Percentiles rank a stretch among this genome's conserved stretches.
Conservation (phyloP, 768 basidiomycete genomes). For the Trametes cubensis region DNA sequence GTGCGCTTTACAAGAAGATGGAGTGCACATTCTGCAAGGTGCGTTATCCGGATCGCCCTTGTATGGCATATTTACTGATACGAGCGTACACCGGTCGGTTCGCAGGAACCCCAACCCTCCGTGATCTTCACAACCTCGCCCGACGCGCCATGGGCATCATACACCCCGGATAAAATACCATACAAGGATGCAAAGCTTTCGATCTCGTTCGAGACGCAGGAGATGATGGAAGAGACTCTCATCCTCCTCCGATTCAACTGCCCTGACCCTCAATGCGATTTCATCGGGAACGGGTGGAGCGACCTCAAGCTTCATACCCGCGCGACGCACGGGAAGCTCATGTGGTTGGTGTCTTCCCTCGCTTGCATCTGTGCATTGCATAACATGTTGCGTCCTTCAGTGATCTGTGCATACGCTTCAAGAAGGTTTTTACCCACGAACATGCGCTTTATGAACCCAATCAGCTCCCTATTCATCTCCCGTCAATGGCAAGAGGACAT, state of each 20-base stretch:
- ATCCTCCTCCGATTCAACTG: conserved; percentile 94
- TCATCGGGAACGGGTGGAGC: conserved; percentile 85
- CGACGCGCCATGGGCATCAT: conserved; percentile 63
- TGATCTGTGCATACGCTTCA: conserved; percentile 83
- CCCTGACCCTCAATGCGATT: conserved; percentile 81
- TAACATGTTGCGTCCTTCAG: conserved; percentile 41
- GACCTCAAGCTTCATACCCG: conserved; percentile 87
- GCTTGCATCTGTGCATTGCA: background rate
- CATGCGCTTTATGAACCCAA: conserved; percentile 78
- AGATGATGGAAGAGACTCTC: conserved; percentile 94
- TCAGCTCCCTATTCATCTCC: conserved; percentile 72
- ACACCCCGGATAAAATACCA: conserved; percentile 53
- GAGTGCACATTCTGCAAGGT: conserved; percentile 99
- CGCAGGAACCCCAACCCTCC: conserved; percentile 68
- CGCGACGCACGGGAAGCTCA: conserved; percentile 68
- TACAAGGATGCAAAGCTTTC: conserved; percentile 73
- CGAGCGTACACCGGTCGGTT: background rate
- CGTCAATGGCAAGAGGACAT: conserved; percentile 51
- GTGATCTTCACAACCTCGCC: conserved; percentile 77
- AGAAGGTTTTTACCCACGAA: conserved; percentile 96
- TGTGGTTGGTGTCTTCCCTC: conserved; percentile 63
- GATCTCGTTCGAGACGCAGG: conserved; percentile 85
- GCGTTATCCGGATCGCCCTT: conserved; percentile 25
- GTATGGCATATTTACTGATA: background rate
- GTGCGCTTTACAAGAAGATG: conserved; percentile 90